Evolutionary conservation across 352 stramenopile species (phyloP), one percentile per base, ranked within the genome.

Genomic region (Globisporangium iwayamae): DNA sequence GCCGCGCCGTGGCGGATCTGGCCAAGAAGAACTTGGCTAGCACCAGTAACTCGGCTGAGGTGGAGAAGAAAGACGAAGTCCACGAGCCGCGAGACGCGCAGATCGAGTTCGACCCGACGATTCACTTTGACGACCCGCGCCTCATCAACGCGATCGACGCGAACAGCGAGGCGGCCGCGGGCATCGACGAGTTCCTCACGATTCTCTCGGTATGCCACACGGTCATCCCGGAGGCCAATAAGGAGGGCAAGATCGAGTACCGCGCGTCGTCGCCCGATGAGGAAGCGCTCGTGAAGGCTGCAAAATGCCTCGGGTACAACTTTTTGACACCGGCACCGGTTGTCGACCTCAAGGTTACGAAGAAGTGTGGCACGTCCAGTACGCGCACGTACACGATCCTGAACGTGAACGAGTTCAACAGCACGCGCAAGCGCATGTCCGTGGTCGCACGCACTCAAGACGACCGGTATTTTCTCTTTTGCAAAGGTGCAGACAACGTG

Each of bases 401-500:
- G 60, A 89, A 92, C 39, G 84, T 94, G 47, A 89, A 89, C 66
- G 85, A 94, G 56, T 94, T 94, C 68, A 91, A 89, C 58, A 98
- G 89, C 63, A 92, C 96, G 34, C 85, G 98, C 32, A 99, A 99
- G 78, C 78, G 98, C 62, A 99, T 99, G 97, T 99, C 94, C 9
- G 91, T 99, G 25, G 74, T 99, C 20, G 74, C 98, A 18, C 81
- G 88, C 13, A 79, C 69, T 1, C 66, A 73, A 4, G 74, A 83
- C 6, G 52, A 74, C 8, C 66, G 68, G 7, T 85, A 85, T 36
- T 68, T 88, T 2, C 52, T 93, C 4, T 90, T 76, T 32, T 89
- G 79, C 71, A 96, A 96, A 56, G 87, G 87, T 0, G 86, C 87
- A 6, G 89, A 96, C 68, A 94, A 89, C 61, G 79, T 96, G 14